Evolutionary conservation across 2,329 filamentous ascomycete species (phyloP), one percentile per base, ranked within the genome.

Genomic region (Hortaea werneckii): DNA sequence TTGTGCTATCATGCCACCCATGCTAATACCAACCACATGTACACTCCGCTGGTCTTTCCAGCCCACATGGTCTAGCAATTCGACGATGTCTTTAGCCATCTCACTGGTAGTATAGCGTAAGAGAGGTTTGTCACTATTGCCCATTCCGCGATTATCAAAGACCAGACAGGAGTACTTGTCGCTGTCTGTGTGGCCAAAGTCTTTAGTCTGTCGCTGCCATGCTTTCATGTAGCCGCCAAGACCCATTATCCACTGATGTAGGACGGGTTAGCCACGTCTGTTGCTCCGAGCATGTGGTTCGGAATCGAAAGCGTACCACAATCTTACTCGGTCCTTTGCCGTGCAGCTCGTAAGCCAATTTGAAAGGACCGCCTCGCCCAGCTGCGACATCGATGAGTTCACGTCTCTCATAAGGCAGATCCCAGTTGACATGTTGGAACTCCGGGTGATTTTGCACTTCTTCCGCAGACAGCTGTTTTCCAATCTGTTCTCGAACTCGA

Each of bases 1-100:
- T 65, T 94, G 88, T 2, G 85, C 79, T 57, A 95, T 90, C 88
- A 95, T 94, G 58, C 88, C 87, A 52, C 87, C 87, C 76, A 94
- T 85, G 48, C 82, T 87, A 53, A 90, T 80, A 46, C 87, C 88
- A 30, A 85, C 72, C 43, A 94, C 63, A 67, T 95, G 80, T 10
- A 83, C 54, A 43, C 77, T 62, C 70, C 73, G 67, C 56, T 71
- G 56, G 60, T 73, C 52, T 44, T 65, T 79, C 85, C 85, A 94
- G 51, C 79, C 80, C 7, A 92, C 62, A 56, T 85, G 76, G 53
- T 81, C 75, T 13, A 78, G 58, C 12, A 92, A 69, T 57, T 92
- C 85, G 52, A 89, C 60, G 26, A 78, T 65, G 66, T 95, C 88
- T 49, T 74, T 77, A 20, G 88, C 88, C 87, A 95, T 94, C 56